These are phyloP conservation scores for Malassezia furfur DNA, from an alignment of 1,284 basidiomycete genomes.

Conservation along the genomic window DNA sequence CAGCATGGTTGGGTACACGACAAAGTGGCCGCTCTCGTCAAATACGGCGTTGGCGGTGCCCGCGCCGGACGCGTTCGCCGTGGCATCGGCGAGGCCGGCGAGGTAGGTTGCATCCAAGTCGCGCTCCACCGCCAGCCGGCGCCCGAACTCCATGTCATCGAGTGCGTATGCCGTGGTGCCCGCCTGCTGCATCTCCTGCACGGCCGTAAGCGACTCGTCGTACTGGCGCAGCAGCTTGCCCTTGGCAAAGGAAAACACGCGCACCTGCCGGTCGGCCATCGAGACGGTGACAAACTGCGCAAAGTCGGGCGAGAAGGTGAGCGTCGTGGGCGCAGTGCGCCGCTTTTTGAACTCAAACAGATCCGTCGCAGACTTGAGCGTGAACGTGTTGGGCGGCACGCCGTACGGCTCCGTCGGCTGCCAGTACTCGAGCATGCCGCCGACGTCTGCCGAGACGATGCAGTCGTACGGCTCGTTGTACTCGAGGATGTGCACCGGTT, in stretches of 20 bases:
- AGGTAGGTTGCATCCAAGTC: slow-evolving; percentile 69
- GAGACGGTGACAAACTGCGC: slow-evolving; percentile 84
- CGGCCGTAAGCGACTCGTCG: slow-evolving; percentile 82
- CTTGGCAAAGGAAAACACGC: slow-evolving; percentile 79
- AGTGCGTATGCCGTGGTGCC: slow-evolving; percentile 80
- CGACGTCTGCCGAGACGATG: slow-evolving; percentile 86
- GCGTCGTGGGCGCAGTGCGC: slow-evolving; percentile 69
- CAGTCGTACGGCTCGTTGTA: slow-evolving; percentile 82
- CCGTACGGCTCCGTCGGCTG: slow-evolving; percentile 74
- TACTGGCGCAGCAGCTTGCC: slow-evolving; percentile 87
- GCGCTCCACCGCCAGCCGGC: slow-evolving; percentile 78
- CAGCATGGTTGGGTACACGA: slow-evolving; percentile 82
- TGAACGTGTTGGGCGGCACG: slow-evolving; percentile 66
- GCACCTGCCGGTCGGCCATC: slow-evolving; percentile 79
- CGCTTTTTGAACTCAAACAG: slow-evolving; percentile 98
- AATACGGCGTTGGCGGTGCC: slow-evolving; percentile 61
- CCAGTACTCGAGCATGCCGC: slow-evolving; percentile 96
- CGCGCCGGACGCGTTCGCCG: slow-evolving; percentile 26
- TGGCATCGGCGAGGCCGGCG: slow-evolving; percentile 50
- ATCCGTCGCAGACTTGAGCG: slow-evolving; percentile 81
- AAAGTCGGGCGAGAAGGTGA: slow-evolving; percentile 79
- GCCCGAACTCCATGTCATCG: slow-evolving; percentile 99
- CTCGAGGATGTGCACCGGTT: slow-evolving; percentile 83
- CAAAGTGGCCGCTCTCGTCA: slow-evolving; percentile 91
- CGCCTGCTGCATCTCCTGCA: slow-evolving; percentile 71